Conservation (phyloP, 164 flowering plant species). For the Hamamelis virginiana region DNA sequence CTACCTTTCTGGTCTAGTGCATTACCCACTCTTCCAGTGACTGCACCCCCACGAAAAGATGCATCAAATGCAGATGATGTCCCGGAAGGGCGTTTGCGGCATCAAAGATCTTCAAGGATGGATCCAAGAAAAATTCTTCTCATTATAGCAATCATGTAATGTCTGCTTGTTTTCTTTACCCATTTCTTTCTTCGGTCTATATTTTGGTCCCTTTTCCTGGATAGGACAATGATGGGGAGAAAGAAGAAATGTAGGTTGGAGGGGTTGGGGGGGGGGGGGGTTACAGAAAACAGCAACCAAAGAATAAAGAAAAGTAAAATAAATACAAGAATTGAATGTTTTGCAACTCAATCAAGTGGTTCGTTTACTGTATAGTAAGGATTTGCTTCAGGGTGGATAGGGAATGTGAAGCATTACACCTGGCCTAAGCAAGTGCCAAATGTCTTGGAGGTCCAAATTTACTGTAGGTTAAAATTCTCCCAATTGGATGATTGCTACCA, state of each 20-base stretch:
- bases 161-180: constrained; percentile 8
- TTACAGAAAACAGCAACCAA: no score
- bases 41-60: constrained; percentile 90
- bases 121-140: constrained; percentile 96
- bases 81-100: constrained; percentile 70
- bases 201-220: not conserved
- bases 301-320: not conserved
- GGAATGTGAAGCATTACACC: no score
- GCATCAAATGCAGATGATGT: constrained; percentile 54
- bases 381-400: no score
- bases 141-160: constrained; percentile 86
- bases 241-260: not conserved
- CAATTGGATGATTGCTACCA: not conserved
- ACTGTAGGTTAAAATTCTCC: not conserved
- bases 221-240: not conserved
- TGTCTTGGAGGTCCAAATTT: not conserved
- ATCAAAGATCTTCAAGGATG: constrained; percentile 79
- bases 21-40: constrained; percentile 91
- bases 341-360: not conserved
- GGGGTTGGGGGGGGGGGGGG: no score
- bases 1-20: constrained; percentile 97
- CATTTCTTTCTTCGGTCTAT: not conserved
- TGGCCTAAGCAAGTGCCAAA: not conserved
- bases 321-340: not conserved
- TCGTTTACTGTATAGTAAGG: no score